Conservation (phyloP, 441 rosid genomes). For the Macaranga tanarius region DNA sequence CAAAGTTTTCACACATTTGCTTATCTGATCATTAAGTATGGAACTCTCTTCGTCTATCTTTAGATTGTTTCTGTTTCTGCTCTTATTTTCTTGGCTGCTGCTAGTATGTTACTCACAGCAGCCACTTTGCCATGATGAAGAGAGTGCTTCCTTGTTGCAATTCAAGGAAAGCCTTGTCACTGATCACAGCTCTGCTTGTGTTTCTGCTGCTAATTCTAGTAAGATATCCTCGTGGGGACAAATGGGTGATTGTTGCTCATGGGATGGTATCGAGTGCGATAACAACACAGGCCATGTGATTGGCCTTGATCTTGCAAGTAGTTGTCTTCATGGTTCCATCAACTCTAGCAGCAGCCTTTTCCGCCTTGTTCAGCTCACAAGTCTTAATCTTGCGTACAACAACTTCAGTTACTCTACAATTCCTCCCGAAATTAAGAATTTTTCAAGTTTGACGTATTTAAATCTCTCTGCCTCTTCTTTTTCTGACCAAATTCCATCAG, state of each 20-base stretch:
- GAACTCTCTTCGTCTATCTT: too few species aligned
- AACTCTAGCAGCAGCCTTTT: constrained; percentile 26
- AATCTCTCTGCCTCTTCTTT: background rate
- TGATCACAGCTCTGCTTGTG: rapidly evolving
- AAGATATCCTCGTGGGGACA: constrained; percentile 27
- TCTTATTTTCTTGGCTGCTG: too few species aligned
- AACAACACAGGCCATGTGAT: constrained; percentile 24
- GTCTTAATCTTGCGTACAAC: constrained; percentile 25
- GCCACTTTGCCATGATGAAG: constrained; percentile 19
- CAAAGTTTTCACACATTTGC: too few species aligned
- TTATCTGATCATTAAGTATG: too few species aligned
- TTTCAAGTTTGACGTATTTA: constrained; percentile 16
- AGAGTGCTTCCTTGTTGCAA: constrained; percentile 26
- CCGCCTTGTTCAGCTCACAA: constrained; percentile 21
- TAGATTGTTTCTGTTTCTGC: too few species aligned
- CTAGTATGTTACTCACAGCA: background rate
- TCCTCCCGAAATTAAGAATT: background rate
- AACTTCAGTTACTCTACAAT: constrained; percentile 18
- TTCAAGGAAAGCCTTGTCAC: constrained; percentile 30
- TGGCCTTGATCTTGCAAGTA: constrained; percentile 21
- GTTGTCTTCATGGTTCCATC: constrained; percentile 27
- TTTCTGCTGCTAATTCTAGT: background rate
- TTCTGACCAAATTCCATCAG: constrained; percentile 15
- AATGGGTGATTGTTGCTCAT: constrained; percentile 26
- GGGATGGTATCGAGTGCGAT: constrained; percentile 36